A percentile compares a stretch with the other conserved stretches of the same genome.
Conservation (phyloP, 768 basidiomycete genomes). For the Leccinum obscurum region DNA sequence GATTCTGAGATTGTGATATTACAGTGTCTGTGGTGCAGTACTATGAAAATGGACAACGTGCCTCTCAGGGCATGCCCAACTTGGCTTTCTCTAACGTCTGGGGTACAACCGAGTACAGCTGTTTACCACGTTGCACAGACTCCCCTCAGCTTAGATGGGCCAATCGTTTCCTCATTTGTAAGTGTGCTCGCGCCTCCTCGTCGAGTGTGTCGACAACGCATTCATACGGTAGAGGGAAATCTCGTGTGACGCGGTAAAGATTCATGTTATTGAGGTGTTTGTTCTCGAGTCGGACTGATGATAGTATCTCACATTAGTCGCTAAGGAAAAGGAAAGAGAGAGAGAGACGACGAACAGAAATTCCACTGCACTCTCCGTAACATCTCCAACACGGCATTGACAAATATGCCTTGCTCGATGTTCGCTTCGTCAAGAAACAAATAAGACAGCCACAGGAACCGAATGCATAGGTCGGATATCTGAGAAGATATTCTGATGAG, state of each 20-base stretch:
- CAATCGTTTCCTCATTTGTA: constrained; percentile 17
- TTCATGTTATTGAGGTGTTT: constrained; percentile 93
- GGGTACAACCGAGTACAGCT: background rate
- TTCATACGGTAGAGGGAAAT: constrained; percentile 73
- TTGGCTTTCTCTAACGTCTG: background rate
- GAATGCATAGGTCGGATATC: constrained; percentile 70
- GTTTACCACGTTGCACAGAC: background rate
- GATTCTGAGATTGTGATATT: background rate
- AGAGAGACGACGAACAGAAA: constrained; percentile 57
- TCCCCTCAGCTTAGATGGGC: constrained; percentile 20
- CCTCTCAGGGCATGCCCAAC: background rate
- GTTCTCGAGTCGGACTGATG: constrained; percentile 80
- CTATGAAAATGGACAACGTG: background rate
- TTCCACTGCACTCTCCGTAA: constrained; percentile 89
- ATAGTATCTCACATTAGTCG: background rate
- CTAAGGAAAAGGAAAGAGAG: background rate
- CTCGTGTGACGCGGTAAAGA: constrained; percentile 85
- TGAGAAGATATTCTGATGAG: constrained; percentile 28
- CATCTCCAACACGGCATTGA: constrained; percentile 72
- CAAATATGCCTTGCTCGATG: constrained; percentile 59
- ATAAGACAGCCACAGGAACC: constrained; percentile 85
- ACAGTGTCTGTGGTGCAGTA: background rate
- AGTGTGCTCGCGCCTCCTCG: constrained; percentile 35
- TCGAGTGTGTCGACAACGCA: constrained; percentile 51
- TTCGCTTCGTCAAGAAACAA: constrained; percentile 53